Evolutionary conservation across 805 yeast species (phyloP), one percentile per base, ranked within the genome.

Genomic region (Isabelozyma gotoi): DNA sequence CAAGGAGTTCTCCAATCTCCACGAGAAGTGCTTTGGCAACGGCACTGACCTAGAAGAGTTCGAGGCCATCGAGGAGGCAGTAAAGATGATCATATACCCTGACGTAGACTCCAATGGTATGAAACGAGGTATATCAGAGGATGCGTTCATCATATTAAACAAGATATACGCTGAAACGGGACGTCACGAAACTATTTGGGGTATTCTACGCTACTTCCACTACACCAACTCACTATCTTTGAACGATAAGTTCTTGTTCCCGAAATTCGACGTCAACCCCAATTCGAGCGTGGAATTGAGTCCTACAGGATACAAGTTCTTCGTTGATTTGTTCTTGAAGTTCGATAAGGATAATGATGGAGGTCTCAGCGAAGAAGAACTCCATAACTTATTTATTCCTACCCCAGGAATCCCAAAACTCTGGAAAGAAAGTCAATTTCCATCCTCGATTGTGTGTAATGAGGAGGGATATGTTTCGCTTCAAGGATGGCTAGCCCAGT

Each of bases 401-500:
- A 92, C 98, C 0, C 97, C 99, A 0, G 98, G 97, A 0, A 74
- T 90, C 1, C 99, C 99, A 0, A 74, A 74, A 44, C 70, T 86
- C 6, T 94, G 99, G 99, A 73, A 75, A 31, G 90, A 87, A 11
- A 77, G 88, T 0, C 83, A 83, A 50, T 94, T 94, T 57, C 99
- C 99, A 0, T 71, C 77, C 19, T 81, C 96, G 1, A 88, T 96
- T 8, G 96, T 92, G 1, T 80, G 96, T 41, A 91, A 90, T 59
- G 97, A 90, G 50, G 84, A 82, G 49, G 97, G 96, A 0, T 78
- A 82, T 59, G 90, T 94, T 3, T 89, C 98, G 0, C 65, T 94
- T 19, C 99, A 95, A 67, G 99, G 99, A 2, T 94, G 99, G 99
- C 67, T 94, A 32, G 99, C 99, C 0, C 98, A 92, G 57, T 94